Conservation (phyloP, 108 stramenopile genomes). For the Pseudonitzschia multiseries region DNA sequence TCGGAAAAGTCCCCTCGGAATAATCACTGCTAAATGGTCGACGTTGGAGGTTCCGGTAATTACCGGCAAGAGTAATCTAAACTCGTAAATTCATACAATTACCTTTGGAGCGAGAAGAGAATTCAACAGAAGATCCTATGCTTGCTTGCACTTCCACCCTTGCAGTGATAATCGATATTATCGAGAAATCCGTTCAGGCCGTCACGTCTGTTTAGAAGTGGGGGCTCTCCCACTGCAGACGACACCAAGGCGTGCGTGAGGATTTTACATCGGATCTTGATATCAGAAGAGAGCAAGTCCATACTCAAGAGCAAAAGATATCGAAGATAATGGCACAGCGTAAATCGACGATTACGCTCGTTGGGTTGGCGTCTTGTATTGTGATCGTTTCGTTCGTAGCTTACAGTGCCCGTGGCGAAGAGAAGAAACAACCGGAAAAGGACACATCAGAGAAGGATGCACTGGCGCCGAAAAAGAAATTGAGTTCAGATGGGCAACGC, state of each 20-base stretch:
- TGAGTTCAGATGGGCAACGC: too few relatives aligned
- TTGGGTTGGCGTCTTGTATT: slow-evolving; percentile 12
- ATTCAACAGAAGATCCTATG: not conserved
- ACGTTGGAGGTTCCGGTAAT: too few relatives aligned
- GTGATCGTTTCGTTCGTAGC: slow-evolving; percentile 3
- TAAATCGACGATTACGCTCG: not conserved
- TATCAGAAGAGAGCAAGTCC: not conserved
- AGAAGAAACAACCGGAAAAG: not conserved
- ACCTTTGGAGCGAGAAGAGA: not conserved
- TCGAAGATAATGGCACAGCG: slow-evolving; percentile 4
- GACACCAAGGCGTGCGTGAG: not conserved
- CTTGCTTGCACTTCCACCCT: too few relatives aligned
- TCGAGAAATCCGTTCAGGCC: not conserved
- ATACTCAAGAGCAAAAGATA: not conserved
- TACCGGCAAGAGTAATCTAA: too few relatives aligned
- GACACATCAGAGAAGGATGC: not conserved
- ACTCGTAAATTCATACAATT: too few relatives aligned
- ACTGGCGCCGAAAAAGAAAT: too few relatives aligned
- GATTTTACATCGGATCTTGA: not conserved
- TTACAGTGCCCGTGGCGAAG: not conserved
- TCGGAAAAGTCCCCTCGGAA: too few relatives aligned
- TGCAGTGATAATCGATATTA: not conserved
- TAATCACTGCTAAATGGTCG: too few relatives aligned
- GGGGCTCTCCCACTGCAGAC: not conserved
- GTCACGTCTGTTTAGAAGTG: not conserved